Evolutionary conservation across 1,284 basidiomycete genomes (phyloP).

Genomic region (Ceratobasidium theobromae): DNA sequence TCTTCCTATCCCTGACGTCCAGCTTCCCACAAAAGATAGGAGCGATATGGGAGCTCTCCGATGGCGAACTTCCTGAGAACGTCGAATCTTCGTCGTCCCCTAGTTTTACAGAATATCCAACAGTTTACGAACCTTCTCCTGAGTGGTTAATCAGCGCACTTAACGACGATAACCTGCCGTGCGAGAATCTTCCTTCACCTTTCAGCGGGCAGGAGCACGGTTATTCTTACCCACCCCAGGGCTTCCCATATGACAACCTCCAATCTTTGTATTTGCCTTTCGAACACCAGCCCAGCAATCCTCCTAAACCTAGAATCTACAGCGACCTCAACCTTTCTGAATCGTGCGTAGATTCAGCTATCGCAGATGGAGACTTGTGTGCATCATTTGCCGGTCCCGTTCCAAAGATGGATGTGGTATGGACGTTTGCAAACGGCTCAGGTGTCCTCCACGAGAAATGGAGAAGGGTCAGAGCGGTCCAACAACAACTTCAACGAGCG

Average conservation of each 20-base stretch:
- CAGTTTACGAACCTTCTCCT: constrained; percentile 5
- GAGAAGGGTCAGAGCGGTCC: constrained; percentile 3
- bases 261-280: constrained; percentile 15
- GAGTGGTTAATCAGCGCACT: constrained; percentile 16
- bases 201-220: not conserved
- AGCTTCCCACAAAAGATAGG: constrained; percentile 4
- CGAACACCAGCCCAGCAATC: not conserved
- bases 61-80: not conserved
- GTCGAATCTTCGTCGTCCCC: not conserved
- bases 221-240: constrained; percentile 16
- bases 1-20: constrained; percentile 4
- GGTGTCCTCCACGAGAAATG: constrained; percentile 28
- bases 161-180: constrained; percentile 17
- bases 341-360: constrained; percentile 1
- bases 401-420: constrained; percentile 33
- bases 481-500: constrained; percentile 26
- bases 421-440: constrained; percentile 35
- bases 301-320: not conserved
- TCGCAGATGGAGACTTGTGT: constrained; percentile 1
- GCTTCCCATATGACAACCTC: not conserved
- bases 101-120: not conserved
- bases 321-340: not conserved
- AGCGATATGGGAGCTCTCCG: not conserved
- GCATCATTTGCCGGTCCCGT: not conserved
- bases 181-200: constrained; percentile 1